These are phyloP conservation scores for Blepharisma undulans DNA, from an alignment of 169 alveolate genomes.

Conservation along the genomic window DNA sequence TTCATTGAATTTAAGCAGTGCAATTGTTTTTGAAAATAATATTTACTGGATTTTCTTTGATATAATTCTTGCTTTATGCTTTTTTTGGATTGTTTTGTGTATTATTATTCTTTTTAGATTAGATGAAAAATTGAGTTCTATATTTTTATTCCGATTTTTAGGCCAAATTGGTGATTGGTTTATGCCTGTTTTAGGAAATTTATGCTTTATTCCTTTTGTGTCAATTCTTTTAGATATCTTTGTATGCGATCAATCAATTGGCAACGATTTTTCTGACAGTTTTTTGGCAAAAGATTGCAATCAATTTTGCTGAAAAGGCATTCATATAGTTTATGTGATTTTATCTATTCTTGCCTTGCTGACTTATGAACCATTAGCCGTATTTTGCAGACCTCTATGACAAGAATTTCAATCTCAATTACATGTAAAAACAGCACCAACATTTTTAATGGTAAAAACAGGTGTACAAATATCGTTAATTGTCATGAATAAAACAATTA, in stretches of 20 bases:
- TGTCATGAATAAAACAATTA: background rate
- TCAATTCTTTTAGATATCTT: background rate
- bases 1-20: background rate
- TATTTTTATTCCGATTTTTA: background rate
- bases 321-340: background rate
- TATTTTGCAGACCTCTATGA: background rate
- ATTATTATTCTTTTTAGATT: background rate
- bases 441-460: background rate
- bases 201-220: background rate
- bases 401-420: background rate
- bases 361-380: background rate
- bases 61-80: background rate
- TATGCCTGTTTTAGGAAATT: conserved; percentile 7
- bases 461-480: background rate
- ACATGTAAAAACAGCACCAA: background rate
- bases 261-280: background rate
- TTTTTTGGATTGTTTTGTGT: background rate
- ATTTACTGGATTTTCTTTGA: background rate
- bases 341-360: background rate
- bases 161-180: background rate
- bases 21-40: background rate
- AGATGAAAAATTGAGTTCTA: background rate
- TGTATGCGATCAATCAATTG: background rate
- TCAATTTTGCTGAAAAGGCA: conserved; percentile 19
- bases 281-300: conserved; percentile 11